Evolutionary conservation across 2,329 filamentous ascomycete genomes (phyloP), one percentile per base, ranked within the genome.

Genomic region (Magnaporthiopsis poae): DNA sequence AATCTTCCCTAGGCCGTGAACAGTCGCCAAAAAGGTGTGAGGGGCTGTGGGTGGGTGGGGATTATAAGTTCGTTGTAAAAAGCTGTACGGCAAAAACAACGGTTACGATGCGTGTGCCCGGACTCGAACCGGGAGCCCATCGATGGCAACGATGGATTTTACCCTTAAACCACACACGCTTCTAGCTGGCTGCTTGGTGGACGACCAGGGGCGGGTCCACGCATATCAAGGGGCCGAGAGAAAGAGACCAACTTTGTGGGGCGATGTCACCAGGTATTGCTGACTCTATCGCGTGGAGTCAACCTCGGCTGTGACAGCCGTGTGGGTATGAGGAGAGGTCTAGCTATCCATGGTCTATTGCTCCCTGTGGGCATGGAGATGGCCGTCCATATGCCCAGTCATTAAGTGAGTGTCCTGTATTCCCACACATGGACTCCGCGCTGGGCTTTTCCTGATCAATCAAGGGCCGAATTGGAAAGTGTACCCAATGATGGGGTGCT

Each of bases 111-210:
- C 60, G 60, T 61, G 60, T 61, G 60, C 60, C 60, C 60, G 60
- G 60, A 61, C 60, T 61, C 60, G 60, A 61, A 61, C 60, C 60
- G 60, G 60, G 60, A 61, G 60, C 60, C 60, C 60, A 61, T 61
- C 60, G 60, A 61, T 63, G 62, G 62, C 62, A 63, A 63, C 35
- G 62, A 39, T 39, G 62, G 62, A 63, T 63, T 63, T 63, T 63
- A 63, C 62, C 62, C 35, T 46, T 63, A 63, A 63, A 63, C 62
- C 62, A 63, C 62, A 61, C 60, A 61, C 60, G 60, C 60, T 61
- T 61, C 11, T 61, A 9, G 46, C 18, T 56, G 21, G 21, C 9
- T 25, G 21, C 46, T 56, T 25, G 21, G n/a, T 56, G 46, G 11
- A 21, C n/a, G 46, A 56, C 9, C 1, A 7, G 0, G 8, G 3